Percentiles rank a stretch among this genome's conserved stretches.
Conservation (phyloP, 2,329 filamentous ascomycete genomes). For the Truncatella angustata region DNA sequence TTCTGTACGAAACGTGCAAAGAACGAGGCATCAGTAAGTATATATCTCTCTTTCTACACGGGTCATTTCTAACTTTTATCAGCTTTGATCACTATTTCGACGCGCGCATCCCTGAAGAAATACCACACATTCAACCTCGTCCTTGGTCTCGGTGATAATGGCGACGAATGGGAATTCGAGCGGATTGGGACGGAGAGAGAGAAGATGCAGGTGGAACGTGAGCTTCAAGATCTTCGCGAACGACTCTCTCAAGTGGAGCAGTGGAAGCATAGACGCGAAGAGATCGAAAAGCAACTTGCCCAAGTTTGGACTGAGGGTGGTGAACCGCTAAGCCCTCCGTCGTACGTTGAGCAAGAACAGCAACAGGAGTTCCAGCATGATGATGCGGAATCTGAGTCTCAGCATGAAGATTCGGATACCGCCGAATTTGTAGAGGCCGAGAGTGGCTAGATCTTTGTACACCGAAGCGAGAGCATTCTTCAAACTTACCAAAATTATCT, state of each 20-base stretch:
- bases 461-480: no score
- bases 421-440: constrained; percentile 13
- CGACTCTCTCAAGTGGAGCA: constrained; percentile 76
- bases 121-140: constrained; percentile 92
- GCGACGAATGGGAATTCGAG: constrained; percentile 90
- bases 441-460: constrained; percentile 1
- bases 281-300: constrained; percentile 80
- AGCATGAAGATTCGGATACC: neutral
- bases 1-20: constrained; percentile 91
- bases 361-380: no score
- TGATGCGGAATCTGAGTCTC: no score
- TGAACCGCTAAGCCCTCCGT: constrained; percentile 42
- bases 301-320: constrained; percentile 59
- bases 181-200: constrained; percentile 91
- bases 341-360: constrained; percentile 36
- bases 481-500: no score
- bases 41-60: neutral
- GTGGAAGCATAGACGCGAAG: constrained; percentile 74
- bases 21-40: constrained; percentile 84
- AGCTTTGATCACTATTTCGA: constrained; percentile 94
- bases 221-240: constrained; percentile 80
- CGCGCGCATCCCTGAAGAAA: constrained; percentile 88
- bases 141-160: constrained; percentile 75
- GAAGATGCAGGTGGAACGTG: constrained; percentile 89
- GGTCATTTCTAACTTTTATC: constrained; percentile 15